Evolutionary conservation across 2,329 filamentous ascomycete genomes (phyloP), one percentile per base, ranked within the genome.

Genomic region (Pseudocercospora cruenta): DNA sequence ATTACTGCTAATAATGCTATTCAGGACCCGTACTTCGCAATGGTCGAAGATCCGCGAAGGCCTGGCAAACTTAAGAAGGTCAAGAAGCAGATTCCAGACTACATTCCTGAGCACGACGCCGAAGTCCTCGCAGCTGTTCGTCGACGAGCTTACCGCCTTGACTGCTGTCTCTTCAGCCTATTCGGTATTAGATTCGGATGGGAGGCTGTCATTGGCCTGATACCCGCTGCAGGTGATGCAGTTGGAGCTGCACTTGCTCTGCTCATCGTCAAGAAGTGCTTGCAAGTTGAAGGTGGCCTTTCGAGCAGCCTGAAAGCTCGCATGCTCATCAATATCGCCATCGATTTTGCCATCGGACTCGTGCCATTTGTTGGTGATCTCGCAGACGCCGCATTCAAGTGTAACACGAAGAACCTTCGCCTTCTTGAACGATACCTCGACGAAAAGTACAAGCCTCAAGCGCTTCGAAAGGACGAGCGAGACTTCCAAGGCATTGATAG

Each of bases 21-120:
- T 55, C 74, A 97, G 92, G 94, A 98, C 77, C 93, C 94, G 5
- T 97, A 93, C 81, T 96, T 94, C 74, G 92, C 96, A 78, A 85
- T 88, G 71, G 88, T 97, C 39, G 88, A 90, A 22, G 90, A 94
- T 49, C 91, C 91, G 8, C 86, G 88, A 69, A 87, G 83, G 62
- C 88, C 89, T 26, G 88, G 87, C 73, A 96, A 93, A 78, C 84
- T 86, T 64, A 94, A 93, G 83, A 96, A 91, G 79, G 87, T 90
- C 76, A 92, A 91, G 82, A 96, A 96, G 81, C 91, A 92, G 22
- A 83, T 94, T 39, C 94, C 94, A 0, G 87, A 88, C 26, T 94
- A 94, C 62, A 87, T 98, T 60, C 94, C 93, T 19, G 82, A 90
- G 28, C 87, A 96, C 73, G 95, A 99, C 79, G 89, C 86, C 74